Evolutionary conservation across 768 basidiomycete species (phyloP).

Genomic region (Kwoniella shandongensis): DNA sequence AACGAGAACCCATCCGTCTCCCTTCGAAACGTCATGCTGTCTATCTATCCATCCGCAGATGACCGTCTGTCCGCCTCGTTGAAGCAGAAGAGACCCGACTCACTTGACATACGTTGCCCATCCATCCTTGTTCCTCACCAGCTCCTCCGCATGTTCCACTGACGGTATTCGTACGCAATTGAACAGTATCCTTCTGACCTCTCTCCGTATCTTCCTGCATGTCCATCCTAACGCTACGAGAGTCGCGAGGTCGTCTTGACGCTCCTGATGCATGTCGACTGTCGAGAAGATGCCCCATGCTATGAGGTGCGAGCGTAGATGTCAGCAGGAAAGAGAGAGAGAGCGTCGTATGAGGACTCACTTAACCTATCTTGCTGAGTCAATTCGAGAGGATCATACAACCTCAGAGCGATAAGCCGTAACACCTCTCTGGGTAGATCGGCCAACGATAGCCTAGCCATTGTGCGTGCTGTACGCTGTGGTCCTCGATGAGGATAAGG

Average conservation of each 20-base stretch:
- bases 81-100: no score
- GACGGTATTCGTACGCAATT: slow-evolving; percentile 44
- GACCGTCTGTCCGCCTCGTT: no score
- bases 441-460: background rate
- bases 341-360: slow-evolving; percentile 33
- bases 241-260: slow-evolving; percentile 37
- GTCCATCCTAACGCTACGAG: slow-evolving; percentile 37
- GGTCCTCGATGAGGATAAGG: no score
- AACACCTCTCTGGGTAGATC: slow-evolving; percentile 42
- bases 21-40: background rate
- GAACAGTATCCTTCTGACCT: slow-evolving; percentile 43
- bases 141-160: slow-evolving; percentile 31
- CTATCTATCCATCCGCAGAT: background rate
- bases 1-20: background rate
- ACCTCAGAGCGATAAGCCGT: slow-evolving; percentile 29
- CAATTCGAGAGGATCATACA: slow-evolving; percentile 43
- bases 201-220: slow-evolving; percentile 35
- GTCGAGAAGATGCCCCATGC: slow-evolving; percentile 53
- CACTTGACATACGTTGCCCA: slow-evolving; percentile 49
- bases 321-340: background rate
- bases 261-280: slow-evolving; percentile 46
- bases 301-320: slow-evolving; percentile 10
- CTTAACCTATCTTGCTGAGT: slow-evolving; percentile 48
- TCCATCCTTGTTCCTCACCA: slow-evolving; percentile 33
- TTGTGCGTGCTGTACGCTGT: no score